These are phyloP conservation scores for Chenopodium suecicum DNA, from an alignment of 148 eudicot genomes.

Conservation along the genomic window DNA sequence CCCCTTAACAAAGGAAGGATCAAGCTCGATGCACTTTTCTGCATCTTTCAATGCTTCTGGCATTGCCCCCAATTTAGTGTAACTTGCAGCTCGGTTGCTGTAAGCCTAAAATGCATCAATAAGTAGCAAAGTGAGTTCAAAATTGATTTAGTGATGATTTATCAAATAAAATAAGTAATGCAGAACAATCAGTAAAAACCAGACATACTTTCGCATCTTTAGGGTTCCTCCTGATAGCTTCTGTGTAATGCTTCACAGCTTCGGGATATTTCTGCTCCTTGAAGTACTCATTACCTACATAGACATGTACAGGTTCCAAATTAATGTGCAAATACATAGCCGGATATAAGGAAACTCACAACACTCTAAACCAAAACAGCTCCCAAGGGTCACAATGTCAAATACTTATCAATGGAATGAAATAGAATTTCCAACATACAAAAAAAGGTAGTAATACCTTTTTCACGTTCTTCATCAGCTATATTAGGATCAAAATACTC, in stretches of 20 bases:
- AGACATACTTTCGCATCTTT: constrained; percentile 62
- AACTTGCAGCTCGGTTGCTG: constrained; percentile 93
- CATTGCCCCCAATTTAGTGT: constrained; percentile 88
- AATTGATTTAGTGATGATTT: background rate
- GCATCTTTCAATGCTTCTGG: constrained; percentile 97
- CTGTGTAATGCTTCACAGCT: constrained; percentile 81
- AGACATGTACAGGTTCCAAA: background rate
- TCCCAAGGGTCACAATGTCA: too few relatives aligned
- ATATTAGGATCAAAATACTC: constrained; percentile 84
- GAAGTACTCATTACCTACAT: constrained; percentile 76
- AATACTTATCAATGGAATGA: background rate
- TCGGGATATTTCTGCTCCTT: constrained; percentile 91
- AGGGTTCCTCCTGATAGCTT: constrained; percentile 85
- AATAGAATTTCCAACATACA: background rate
- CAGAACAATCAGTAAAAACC: background rate
- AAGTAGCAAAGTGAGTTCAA: background rate
- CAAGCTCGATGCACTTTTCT: constrained; percentile 96
- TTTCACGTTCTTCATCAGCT: constrained; percentile 96
- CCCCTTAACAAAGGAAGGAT: constrained; percentile 85
- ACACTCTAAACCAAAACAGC: background rate
- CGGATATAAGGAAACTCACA: background rate
- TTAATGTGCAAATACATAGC: background rate
- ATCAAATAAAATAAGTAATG: too few relatives aligned
- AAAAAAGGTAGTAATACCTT: constrained; percentile 47
- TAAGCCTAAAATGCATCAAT: constrained; percentile 46